Conservation (phyloP, 768 basidiomycete genomes). For the Myochromella boudieri region DNA sequence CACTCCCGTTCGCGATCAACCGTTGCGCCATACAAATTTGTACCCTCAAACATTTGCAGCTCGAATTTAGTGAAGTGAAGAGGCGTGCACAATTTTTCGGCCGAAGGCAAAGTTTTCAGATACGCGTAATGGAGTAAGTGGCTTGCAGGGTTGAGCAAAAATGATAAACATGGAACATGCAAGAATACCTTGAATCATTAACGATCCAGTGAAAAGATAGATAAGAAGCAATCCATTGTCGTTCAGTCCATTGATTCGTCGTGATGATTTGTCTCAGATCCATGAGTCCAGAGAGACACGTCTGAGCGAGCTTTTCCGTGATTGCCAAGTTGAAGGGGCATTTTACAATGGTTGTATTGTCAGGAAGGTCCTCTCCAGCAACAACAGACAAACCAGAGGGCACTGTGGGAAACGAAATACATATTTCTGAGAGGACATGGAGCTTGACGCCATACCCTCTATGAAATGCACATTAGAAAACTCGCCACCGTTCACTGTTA, state of each 20-base stretch:
- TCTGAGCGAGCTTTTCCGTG: constrained; percentile 48
- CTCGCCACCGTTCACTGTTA: constrained; percentile 44
- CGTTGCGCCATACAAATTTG: constrained; percentile 80
- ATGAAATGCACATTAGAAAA: constrained; percentile 45
- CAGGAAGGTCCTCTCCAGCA: constrained; percentile 45
- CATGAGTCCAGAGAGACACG: constrained; percentile 43
- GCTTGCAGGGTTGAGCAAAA: constrained; percentile 15
- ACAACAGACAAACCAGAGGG: constrained; percentile 49
- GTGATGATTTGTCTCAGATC: constrained; percentile 17
- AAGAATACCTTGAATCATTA: constrained; percentile 33
- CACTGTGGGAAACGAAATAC: constrained; percentile 22
- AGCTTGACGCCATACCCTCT: constrained; percentile 35
- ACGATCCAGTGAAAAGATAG: constrained; percentile 63
- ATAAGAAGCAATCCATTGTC: constrained; percentile 71
- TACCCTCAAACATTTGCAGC: constrained; percentile 66
- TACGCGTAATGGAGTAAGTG: constrained; percentile 57
- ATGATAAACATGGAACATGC: constrained; percentile 2
- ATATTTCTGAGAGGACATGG: neutral
- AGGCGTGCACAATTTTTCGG: constrained; percentile 62
- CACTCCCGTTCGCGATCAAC: constrained; percentile 62
- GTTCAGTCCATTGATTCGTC: constrained; percentile 50
- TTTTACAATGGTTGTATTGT: constrained; percentile 57
- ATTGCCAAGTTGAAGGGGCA: constrained; percentile 69
- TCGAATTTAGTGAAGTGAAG: constrained; percentile 70
- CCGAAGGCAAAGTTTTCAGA: constrained; percentile 60